Evolutionary conservation across 306 rosid genomes (phyloP).

Genomic region (Herpetospermum pedunculosum): DNA sequence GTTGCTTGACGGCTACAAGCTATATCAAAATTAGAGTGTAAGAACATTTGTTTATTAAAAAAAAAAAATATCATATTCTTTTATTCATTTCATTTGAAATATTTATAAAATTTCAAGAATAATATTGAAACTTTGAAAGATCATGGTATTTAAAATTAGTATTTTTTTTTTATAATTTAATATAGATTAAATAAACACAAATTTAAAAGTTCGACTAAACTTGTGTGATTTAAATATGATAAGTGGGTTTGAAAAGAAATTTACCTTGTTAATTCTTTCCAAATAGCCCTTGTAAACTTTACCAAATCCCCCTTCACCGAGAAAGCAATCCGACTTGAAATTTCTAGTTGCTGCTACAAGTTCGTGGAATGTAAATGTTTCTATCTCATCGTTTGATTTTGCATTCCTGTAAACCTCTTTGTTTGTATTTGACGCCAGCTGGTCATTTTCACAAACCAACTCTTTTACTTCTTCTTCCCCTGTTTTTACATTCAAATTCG

Average conservation of each 20-base stretch:
- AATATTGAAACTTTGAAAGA: too few species aligned
- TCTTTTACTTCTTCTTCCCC: neutral
- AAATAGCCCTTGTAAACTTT: constrained; percentile 48
- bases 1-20: constrained; percentile 58
- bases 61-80: too few species aligned
- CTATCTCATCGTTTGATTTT: neutral
- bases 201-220: too few species aligned
- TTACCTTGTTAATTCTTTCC: constrained; percentile 26
- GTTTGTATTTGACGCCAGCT: neutral
- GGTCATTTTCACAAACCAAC: neutral
- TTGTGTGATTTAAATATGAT: too few species aligned
- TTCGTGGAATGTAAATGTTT: constrained; percentile 40
- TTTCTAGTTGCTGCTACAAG: constrained; percentile 55
- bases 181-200: too few species aligned
- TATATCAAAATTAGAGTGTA: constrained; percentile 10
- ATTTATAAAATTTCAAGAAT: too few species aligned
- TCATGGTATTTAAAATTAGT: too few species aligned
- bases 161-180: too few species aligned
- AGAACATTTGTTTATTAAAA: too few species aligned
- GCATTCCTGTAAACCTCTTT: neutral
- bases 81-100: too few species aligned
- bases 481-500: neutral
- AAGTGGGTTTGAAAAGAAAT: too few species aligned
- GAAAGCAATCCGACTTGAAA: constrained; percentile 34
- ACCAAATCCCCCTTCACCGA: constrained; percentile 82